phyloP scores from a whole-genome alignment of 805 yeast genomes.

The Barnettozyma populi region DNA sequence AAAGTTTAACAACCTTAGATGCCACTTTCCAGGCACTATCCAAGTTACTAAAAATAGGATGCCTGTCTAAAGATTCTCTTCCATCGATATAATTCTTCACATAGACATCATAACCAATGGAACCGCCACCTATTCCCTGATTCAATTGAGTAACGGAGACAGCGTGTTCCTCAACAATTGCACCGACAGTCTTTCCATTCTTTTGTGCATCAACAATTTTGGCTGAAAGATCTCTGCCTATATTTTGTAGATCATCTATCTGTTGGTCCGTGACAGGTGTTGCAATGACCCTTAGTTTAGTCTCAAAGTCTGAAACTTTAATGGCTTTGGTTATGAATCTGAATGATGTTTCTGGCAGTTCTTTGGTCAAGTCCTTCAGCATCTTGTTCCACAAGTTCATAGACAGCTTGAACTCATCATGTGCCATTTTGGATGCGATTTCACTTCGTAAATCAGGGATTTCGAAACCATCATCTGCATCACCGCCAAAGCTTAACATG shows the following conservation, averaged over 20 bases:
- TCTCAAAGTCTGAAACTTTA: constrained; percentile 14
- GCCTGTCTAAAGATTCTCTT: constrained; percentile 14
- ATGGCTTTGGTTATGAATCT: constrained; percentile 29
- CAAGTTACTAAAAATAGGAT: constrained; percentile 21
- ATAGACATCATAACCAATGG: constrained; percentile 35
- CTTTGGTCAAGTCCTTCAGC: constrained; percentile 34
- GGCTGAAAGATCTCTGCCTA: constrained; percentile 14
- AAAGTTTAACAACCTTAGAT: constrained; percentile 25
- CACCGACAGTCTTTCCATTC: constrained; percentile 6
- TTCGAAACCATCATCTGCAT: neutral
- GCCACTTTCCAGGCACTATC: constrained; percentile 31
- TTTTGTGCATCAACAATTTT: constrained; percentile 6
- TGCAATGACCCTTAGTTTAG: constrained; percentile 30
- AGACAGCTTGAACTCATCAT: constrained; percentile 60
- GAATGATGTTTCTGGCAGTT: constrained; percentile 29
- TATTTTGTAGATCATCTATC: constrained; percentile 20
- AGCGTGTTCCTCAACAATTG: constrained; percentile 15
- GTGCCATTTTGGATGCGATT: constrained; percentile 43
- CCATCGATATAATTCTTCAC: constrained; percentile 34
- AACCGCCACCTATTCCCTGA: constrained; percentile 16
- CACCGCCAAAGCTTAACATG: constrained; percentile 1
- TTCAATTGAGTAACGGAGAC: constrained; percentile 19
- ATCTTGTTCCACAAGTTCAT: constrained; percentile 45
- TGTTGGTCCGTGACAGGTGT: constrained; percentile 28
- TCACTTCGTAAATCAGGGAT: constrained; percentile 10